Conservation (phyloP, 805 yeast species). For the Sungouiozyma intestinalis region DNA sequence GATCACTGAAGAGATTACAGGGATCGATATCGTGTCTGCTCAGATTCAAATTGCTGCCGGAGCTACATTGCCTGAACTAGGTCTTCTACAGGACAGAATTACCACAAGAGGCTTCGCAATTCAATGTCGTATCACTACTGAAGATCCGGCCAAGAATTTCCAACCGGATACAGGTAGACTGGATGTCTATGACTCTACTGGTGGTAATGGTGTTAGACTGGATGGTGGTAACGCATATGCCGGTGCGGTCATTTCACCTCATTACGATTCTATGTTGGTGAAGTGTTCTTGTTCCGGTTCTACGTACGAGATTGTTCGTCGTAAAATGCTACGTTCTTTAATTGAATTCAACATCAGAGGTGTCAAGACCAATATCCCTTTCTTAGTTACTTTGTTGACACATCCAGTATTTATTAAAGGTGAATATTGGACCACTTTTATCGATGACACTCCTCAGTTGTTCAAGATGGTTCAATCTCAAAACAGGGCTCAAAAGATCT, state of each 20-base stretch:
- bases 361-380: constrained; percentile 96
- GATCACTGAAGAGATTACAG: constrained; percentile 90
- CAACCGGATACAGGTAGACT: constrained; percentile 95
- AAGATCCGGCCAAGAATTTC: constrained; percentile 90
- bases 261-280: constrained; percentile 93
- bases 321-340: constrained; percentile 87
- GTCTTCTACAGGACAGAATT: constrained; percentile 46
- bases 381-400: constrained; percentile 82
- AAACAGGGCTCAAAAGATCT: constrained; percentile 91
- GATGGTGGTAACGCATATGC: constrained; percentile 82
- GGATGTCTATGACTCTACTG: constrained; percentile 72
- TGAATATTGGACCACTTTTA: constrained; percentile 95
- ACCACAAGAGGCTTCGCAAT: constrained; percentile 76
- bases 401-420: constrained; percentile 80
- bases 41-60: constrained; percentile 90
- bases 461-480: constrained; percentile 91
- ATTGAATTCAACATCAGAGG: constrained; percentile 98
- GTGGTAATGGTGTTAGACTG: constrained; percentile 58
- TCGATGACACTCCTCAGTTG: constrained; percentile 93
- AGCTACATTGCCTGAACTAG: constrained; percentile 48
- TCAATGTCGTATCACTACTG: constrained; percentile 96
- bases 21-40: constrained; percentile 93
- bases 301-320: constrained; percentile 90
- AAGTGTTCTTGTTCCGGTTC: constrained; percentile 97
- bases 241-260: constrained; percentile 83